Conservation (phyloP, 108 stramenopile genomes). For the Cyclotella baltica region DNA sequence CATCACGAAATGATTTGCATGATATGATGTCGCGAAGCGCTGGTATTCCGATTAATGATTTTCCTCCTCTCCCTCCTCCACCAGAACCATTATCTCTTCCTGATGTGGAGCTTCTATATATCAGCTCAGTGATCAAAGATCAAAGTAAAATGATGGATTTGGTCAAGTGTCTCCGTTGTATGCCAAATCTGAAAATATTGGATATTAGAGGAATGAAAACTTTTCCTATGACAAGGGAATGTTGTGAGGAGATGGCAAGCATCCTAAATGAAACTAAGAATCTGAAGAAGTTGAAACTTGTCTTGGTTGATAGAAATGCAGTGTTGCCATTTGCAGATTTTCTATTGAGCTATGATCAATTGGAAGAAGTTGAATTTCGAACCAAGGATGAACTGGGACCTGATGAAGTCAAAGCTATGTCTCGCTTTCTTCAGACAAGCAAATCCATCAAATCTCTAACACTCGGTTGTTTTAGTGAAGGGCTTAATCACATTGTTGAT, state of each 20-base stretch:
- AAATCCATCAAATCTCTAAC: not conserved
- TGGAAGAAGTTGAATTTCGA: not conserved
- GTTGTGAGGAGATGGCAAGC: not conserved
- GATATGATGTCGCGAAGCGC: not conserved
- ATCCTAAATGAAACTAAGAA: not conserved
- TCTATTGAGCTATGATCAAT: not conserved
- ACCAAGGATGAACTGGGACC: not conserved
- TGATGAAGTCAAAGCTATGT: not conserved
- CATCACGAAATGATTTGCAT: not conserved
- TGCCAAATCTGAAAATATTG: not conserved
- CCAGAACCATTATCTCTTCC: not conserved
- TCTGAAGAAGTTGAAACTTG: not conserved
- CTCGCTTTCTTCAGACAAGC: not conserved
- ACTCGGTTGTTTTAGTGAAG: not conserved
- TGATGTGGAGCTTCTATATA: not conserved
- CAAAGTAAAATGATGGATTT: not conserved
- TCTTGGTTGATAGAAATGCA: not conserved
- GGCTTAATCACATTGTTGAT: not conserved
- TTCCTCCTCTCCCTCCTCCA: not conserved
- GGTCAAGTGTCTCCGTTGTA: not conserved
- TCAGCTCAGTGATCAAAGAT: not conserved
- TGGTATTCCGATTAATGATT: too few species aligned
- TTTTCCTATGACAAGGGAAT: not conserved
- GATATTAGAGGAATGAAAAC: not conserved
- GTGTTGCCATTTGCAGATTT: not conserved